Conservation (phyloP, 352 stramenopile species). For the Achlya hypogyna region DNA sequence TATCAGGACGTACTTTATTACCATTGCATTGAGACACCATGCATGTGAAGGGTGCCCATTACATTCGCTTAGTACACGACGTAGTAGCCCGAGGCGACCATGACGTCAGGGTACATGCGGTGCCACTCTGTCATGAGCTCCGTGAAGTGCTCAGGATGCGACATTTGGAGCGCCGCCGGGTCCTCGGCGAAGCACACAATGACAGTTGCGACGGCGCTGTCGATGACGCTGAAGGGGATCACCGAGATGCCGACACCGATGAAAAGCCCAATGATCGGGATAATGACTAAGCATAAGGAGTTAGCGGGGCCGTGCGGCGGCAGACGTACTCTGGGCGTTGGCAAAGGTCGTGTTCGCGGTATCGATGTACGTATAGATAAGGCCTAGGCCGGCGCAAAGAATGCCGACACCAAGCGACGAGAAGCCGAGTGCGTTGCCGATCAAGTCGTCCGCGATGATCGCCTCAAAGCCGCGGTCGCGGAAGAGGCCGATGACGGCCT, state of each 20-base stretch:
- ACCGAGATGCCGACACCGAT: slow-evolving; percentile 81
- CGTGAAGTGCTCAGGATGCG: slow-evolving; percentile 75
- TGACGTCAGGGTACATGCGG: slow-evolving; percentile 81
- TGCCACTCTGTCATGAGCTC: slow-evolving; percentile 80
- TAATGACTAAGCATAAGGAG: slow-evolving; percentile 31
- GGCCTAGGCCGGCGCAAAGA: slow-evolving; percentile 15
- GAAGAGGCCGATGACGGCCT: slow-evolving; percentile 91
- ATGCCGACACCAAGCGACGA: slow-evolving; percentile 77
- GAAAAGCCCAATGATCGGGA: slow-evolving; percentile 81
- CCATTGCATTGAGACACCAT: not conserved
- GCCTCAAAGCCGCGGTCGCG: slow-evolving; percentile 88
- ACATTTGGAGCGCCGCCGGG: slow-evolving; percentile 62
- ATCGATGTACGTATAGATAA: slow-evolving; percentile 21
- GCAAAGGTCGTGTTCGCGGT: slow-evolving; percentile 9
- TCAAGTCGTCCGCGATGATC: slow-evolving; percentile 95
- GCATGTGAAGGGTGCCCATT: not conserved
- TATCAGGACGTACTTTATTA: not conserved
- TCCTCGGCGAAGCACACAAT: slow-evolving; percentile 96
- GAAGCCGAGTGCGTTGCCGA: slow-evolving; percentile 88
- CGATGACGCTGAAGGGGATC: slow-evolving; percentile 88
- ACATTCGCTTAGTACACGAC: slow-evolving; percentile 31
- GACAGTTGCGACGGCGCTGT: slow-evolving; percentile 91
- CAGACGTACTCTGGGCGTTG: slow-evolving; percentile 26
- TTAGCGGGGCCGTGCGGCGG: slow-evolving; percentile 5
- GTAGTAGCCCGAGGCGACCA: slow-evolving; percentile 82